Conservation (phyloP, 345 rosid species). For the Hevea brasiliensis region DNA sequence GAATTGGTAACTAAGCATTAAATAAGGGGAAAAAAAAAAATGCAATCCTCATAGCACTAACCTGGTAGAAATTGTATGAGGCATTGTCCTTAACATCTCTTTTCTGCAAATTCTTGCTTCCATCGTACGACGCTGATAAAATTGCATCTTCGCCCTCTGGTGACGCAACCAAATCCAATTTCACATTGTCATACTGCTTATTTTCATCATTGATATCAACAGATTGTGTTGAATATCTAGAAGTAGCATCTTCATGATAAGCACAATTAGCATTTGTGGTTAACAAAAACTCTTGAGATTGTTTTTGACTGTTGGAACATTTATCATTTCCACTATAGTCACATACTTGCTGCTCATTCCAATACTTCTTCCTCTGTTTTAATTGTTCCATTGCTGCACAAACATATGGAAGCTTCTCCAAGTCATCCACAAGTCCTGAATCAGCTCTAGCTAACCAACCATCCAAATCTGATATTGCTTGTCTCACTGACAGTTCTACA, state of each 20-base stretch:
- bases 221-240: constrained; percentile 21
- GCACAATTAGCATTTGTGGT: constrained; percentile 31
- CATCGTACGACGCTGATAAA: constrained; percentile 46
- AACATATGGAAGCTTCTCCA: constrained; percentile 90
- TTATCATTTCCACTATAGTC: constrained; percentile 28
- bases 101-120: constrained; percentile 33
- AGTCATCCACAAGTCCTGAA: constrained; percentile 85
- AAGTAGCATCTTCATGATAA: constrained; percentile 26
- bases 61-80: constrained; percentile 85
- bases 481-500: constrained; percentile 76
- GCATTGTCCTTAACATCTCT: constrained; percentile 54
- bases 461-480: constrained; percentile 84
- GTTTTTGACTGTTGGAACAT: constrained; percentile 24
- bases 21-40: background rate
- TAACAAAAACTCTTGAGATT: constrained; percentile 20
- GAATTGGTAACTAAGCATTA: constrained; percentile 1
- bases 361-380: constrained; percentile 68
- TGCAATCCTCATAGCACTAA: constrained; percentile 26
- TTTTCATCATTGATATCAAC: constrained; percentile 31
- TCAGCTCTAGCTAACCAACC: constrained; percentile 83
- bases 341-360: constrained; percentile 60
- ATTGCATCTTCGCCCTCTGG: constrained; percentile 36
- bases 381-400: constrained; percentile 81
- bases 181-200: constrained; percentile 28
- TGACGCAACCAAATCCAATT: constrained; percentile 31